These are phyloP conservation scores for Pseudonectria foliicola DNA, from an alignment of 2,329 filamentous ascomycete genomes.

Conservation along the genomic window DNA sequence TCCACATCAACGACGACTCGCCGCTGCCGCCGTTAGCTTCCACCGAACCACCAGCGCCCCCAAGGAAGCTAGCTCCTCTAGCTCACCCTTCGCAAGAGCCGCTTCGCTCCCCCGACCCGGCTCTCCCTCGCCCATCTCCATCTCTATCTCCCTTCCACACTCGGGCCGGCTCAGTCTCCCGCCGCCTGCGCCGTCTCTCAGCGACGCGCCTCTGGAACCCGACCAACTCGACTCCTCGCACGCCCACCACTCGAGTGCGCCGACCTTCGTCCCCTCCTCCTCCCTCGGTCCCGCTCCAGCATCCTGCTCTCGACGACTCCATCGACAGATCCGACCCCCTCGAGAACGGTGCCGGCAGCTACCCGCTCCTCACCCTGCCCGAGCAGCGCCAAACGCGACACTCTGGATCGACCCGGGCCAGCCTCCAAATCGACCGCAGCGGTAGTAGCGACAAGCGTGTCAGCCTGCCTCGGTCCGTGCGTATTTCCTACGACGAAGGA, in stretches of 20 bases:
- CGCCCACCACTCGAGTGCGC: slow-evolving; percentile 30
- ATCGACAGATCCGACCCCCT: slow-evolving; percentile 29
- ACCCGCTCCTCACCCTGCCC: slow-evolving; percentile 44
- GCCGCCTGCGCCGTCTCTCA: slow-evolving; percentile 33
- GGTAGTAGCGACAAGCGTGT: slow-evolving; percentile 40
- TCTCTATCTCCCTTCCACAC: slow-evolving; percentile 38
- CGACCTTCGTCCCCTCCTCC: slow-evolving; percentile 48
- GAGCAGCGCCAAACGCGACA: slow-evolving; percentile 43
- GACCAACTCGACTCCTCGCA: slow-evolving; percentile 50
- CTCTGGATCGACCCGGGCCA: slow-evolving; percentile 37
- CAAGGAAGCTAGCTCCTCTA: slow-evolving; percentile 10
- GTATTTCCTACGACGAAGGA: slow-evolving; percentile 47
- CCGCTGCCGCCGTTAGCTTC: slow-evolving; percentile 13
- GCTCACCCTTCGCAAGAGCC: slow-evolving; percentile 1
- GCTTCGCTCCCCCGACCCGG: slow-evolving; percentile 1
- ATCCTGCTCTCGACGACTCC: slow-evolving; percentile 35
- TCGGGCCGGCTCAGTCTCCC: slow-evolving; percentile 25
- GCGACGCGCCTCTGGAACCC: slow-evolving; percentile 54
- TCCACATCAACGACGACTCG: slow-evolving; percentile 9
- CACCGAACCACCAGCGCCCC: slow-evolving; percentile 6
- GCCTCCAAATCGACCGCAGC: slow-evolving; percentile 43
- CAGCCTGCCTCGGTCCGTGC: slow-evolving; percentile 47
- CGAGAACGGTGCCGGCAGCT: slow-evolving; percentile 37
- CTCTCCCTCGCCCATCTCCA: slow-evolving; percentile 20
- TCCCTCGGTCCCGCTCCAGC: slow-evolving; percentile 42